Evolutionary conservation across 495 filamentous ascomycete species (phyloP), one percentile per base, ranked within the genome.

Genomic region (Jackrogersella multiformis): DNA sequence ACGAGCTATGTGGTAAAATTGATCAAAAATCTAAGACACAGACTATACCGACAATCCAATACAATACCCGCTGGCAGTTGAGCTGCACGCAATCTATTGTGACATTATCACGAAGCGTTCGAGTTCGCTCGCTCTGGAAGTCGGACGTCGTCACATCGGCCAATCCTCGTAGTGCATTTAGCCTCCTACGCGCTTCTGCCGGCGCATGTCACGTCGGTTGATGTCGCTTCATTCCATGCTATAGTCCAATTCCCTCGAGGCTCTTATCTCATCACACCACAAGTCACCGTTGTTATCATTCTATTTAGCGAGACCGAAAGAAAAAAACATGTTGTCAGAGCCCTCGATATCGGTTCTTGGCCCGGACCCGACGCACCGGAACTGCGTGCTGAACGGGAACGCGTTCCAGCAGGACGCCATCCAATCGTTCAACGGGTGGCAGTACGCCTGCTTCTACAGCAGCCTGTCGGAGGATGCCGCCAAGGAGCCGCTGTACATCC

Each of bases 381-480:
- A 55, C 28, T 76, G 64, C 70, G 68, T 72, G 34, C 70, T 81
- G 49, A 81, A 81, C 68, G 79, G 76, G 26, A 74, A 76, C 55
- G 76, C 79, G 2, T 81, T 80, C 66, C 79, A 81, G 54, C 79
- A 81, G 55, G 75, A 81, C 56, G 76, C 70, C 34, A 71, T 81
- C 49, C 60, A 70, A 26, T 68, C 78, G 26, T 77, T 75, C 61
- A 70, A 73, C 24, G 79, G 78, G 9, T 79, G 71, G 71, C 82
- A 84, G 60, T 84, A 84, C 56, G 77, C 74, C 34, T 74, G 72
- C 21, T 84, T 79, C 64, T 84, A 82, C 62, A 73, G 67, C 66
- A 66, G 66, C 35, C 63, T 75, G 0, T 51, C 66, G n/a, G 55
- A 5, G 5, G 49, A 49, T 2, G 54, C 61, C 18, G 66, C 54